Base-by-base conservation (phyloP, 495 filamentous ascomycete species). In the Bathelium albidoporum region DNA sequence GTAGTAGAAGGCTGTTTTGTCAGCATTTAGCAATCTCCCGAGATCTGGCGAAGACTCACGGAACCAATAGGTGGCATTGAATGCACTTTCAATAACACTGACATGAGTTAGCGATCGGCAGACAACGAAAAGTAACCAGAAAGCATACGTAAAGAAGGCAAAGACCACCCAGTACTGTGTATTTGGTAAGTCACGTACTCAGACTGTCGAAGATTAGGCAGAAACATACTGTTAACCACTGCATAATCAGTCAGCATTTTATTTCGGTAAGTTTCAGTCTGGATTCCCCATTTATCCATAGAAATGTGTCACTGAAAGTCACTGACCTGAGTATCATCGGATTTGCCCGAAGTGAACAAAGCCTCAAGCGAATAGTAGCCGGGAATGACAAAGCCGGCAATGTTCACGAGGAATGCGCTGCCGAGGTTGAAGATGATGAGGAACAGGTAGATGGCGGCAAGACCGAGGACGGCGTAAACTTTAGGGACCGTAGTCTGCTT, bases 401-500 rank as follows among this genome's bases (percentile, higher is more conserved):
- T 79, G 79, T 99, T 99, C 73, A 95, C 94, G 66, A 99, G 84
- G 75, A 97, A 88, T 75, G 94, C 89, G 71, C 94, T 93, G 65
- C 90, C 94, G 69, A 97, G 92, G 83, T 99, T 99, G 83, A 99
- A 95, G 82, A 97, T 88, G 78, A 97, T 89, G 20, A 99, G 84
- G 84, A 97, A 96, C 82, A 96, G 91, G 83, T 99, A 99, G 69
- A 95, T 81, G 58, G 85, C 87, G 58, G 76, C 82, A 32, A 96
- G 75, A 68, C 94, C 94, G 58, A 96, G 87, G 77, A 96, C 83
- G 67, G 85, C 90, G 72, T 99, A 97, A 74, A 93, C 90, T 82
- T 99, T 99, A 66, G 94, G 94, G 55, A 96, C 85, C 26, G 85
- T 87, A 66, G 90, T 94, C 79, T 96, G 90, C 77, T 89, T 90